These are phyloP conservation scores for Paxillus rubicundulus DNA, from an alignment of 768 basidiomycete genomes.

Conservation along the genomic window DNA sequence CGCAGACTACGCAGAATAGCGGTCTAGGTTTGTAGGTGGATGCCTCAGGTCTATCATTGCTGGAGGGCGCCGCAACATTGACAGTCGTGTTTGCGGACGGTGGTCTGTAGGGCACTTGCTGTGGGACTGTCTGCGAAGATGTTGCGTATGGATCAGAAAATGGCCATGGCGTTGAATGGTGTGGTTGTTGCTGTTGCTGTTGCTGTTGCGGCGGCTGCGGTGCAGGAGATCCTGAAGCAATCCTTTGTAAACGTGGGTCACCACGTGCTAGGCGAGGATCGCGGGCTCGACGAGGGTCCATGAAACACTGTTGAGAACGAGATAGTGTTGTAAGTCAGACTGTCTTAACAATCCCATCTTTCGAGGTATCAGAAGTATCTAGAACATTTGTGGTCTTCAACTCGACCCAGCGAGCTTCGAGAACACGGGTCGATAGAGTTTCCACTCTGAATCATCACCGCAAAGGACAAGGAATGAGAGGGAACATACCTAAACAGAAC, in stretches of 20 bases:
- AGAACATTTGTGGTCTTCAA: slow-evolving; percentile 80
- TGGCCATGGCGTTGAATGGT: slow-evolving; percentile 18
- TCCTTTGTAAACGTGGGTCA: slow-evolving; percentile 62
- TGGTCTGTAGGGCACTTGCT: slow-evolving; percentile 17
- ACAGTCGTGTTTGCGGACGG: slow-evolving; percentile 8
- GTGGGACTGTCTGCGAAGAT: slow-evolving; percentile 7
- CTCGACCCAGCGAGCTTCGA: slow-evolving; percentile 51
- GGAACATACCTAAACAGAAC: slow-evolving; percentile 20
- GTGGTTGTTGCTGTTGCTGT: slow-evolving; percentile 14
- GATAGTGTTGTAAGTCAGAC: slow-evolving; percentile 13
- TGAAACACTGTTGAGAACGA: slow-evolving; percentile 28
- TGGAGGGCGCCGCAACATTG: background rate
- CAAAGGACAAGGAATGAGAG: background rate
- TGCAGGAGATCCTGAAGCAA: slow-evolving; percentile 39
- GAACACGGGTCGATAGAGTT: slow-evolving; percentile 67
- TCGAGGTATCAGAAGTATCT: slow-evolving; percentile 83
- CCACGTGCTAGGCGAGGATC: slow-evolving; percentile 76
- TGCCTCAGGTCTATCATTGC: slow-evolving; percentile 8
- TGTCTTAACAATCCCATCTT: slow-evolving; percentile 10
- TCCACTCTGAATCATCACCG: slow-evolving; percentile 93
- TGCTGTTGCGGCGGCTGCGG: slow-evolving; percentile 23
- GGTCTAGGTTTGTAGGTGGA: slow-evolving; percentile 62
- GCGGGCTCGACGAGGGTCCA: slow-evolving; percentile 80
- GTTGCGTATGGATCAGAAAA: slow-evolving; percentile 8
- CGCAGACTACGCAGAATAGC: slow-evolving; percentile 96